Percentiles rank a stretch among this genome's conserved stretches.
These are phyloP conservation scores for Populus davidiana DNA, from an alignment of 345 rosid genomes.

Conservation along the genomic window DNA sequence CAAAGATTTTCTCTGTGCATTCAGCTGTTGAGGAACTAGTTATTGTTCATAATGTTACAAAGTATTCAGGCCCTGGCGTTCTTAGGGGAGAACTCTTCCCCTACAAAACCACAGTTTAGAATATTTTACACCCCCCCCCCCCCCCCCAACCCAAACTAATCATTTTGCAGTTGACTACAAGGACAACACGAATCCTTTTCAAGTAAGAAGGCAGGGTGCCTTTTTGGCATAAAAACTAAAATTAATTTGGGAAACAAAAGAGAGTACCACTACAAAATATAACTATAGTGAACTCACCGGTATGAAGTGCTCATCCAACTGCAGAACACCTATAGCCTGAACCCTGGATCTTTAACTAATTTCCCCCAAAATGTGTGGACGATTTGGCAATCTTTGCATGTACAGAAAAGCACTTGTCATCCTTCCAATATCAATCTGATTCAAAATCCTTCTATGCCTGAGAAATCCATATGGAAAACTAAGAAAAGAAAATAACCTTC, in stretches of 20 bases:
- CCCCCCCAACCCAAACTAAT: too few relatives aligned
- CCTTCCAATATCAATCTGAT: conserved; percentile 1
- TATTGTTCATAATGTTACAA: too few relatives aligned
- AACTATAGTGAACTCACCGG: conserved; percentile 17
- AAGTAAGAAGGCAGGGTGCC: not conserved
- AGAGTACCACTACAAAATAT: not conserved
- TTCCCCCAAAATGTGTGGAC: not conserved
- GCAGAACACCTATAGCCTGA: not conserved
- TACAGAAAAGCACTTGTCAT: not conserved
- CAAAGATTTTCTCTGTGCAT: too few relatives aligned
- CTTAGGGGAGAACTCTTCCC: too few relatives aligned
- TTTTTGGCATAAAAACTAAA: not conserved
- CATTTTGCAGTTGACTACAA: too few relatives aligned
- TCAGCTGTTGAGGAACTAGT: too few relatives aligned
- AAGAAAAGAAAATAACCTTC: not conserved
- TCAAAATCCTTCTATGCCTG: not conserved
- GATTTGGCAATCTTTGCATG: conserved; percentile 10
- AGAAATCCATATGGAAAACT: not conserved
- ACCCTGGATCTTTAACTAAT: conserved; percentile 13
- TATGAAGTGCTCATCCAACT: conserved; percentile 12
- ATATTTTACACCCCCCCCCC: too few relatives aligned
- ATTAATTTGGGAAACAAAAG: not conserved
- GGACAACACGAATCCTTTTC: too few relatives aligned
- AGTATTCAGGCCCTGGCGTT: too few relatives aligned
- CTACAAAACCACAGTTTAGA: too few relatives aligned